Evolutionary conservation across 2,329 filamentous ascomycete species (phyloP).

Genomic region (Verticillium tricorpus): DNA sequence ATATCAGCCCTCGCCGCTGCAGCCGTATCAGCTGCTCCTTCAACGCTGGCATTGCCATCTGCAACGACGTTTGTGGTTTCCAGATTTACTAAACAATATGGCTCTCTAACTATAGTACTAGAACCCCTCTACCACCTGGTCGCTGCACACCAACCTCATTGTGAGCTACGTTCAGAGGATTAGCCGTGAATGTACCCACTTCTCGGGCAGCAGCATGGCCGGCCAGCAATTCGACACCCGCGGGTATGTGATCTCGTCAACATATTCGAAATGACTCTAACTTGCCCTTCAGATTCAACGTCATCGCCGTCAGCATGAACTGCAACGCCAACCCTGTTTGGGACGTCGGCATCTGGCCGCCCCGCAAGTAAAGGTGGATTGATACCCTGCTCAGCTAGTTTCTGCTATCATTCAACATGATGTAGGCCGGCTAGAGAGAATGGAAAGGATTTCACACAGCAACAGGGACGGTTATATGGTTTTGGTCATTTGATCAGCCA

Average conservation of each 20-base stretch:
- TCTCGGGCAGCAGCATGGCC: not conserved
- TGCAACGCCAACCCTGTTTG: not conserved
- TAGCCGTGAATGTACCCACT: not conserved
- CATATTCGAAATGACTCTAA: not conserved
- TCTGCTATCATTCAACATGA: not conserved
- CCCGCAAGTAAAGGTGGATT: not conserved
- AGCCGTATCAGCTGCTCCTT: constrained; percentile 9
- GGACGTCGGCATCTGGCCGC: not conserved
- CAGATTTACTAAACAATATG: not conserved
- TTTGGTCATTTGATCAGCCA: too few relatives aligned
- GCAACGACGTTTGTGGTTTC: constrained; percentile 6
- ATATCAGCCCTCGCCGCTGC: constrained; percentile 4
- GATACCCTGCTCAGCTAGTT: not conserved
- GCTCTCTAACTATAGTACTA: not conserved
- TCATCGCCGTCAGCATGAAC: not conserved
- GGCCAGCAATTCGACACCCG: not conserved
- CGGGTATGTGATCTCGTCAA: not conserved
- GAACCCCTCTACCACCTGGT: not conserved
- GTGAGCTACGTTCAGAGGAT: not conserved
- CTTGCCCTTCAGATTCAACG: not conserved
- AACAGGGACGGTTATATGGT: too few relatives aligned
- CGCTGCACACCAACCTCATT: not conserved
- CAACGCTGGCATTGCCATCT: constrained; percentile 5
- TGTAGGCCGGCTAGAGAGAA: too few relatives aligned
- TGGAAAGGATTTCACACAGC: too few relatives aligned